phyloP scores from a whole-genome alignment of 2,329 filamentous ascomycete species.

The Penicillium sp. region DNA sequence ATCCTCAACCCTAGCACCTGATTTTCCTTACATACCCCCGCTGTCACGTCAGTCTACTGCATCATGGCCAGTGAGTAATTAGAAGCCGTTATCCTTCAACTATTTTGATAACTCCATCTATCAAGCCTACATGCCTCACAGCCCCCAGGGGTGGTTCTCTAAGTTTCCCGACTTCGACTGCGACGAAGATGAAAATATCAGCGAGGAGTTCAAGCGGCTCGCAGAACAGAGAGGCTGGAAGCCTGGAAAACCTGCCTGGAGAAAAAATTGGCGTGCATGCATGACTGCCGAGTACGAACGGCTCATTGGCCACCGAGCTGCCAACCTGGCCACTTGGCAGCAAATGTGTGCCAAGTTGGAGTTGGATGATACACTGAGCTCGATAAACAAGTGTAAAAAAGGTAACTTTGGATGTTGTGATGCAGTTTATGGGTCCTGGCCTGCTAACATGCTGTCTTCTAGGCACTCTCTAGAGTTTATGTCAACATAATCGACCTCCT shows the following conservation, averaged over 20 bases:
- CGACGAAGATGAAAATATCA: not conserved
- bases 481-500: constrained; percentile 38
- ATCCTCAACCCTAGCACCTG: no score
- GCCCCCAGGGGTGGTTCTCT: not conserved
- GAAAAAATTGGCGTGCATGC: not conserved
- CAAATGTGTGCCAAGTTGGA: constrained; percentile 30
- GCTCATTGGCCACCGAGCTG: constrained; percentile 12
- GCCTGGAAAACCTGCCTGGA: not conserved
- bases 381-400: constrained; percentile 33
- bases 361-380: constrained; percentile 15
- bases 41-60: no score
- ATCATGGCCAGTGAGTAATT: no score
- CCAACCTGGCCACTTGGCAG: constrained; percentile 27
- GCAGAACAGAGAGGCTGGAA: not conserved
- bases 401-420: no score
- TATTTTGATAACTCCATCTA: no score
- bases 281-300: constrained; percentile 23
- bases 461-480: constrained; percentile 28
- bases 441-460: not conserved
- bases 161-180: not conserved
- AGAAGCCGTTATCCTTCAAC: no score
- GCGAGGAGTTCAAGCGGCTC: not conserved
- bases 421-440: no score
- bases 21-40: no score
- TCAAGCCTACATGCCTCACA: no score